Evolutionary conservation across 2,329 filamentous ascomycete species (phyloP), one percentile per base, ranked within the genome.

Genomic region (Cordyceps tenuipes): DNA sequence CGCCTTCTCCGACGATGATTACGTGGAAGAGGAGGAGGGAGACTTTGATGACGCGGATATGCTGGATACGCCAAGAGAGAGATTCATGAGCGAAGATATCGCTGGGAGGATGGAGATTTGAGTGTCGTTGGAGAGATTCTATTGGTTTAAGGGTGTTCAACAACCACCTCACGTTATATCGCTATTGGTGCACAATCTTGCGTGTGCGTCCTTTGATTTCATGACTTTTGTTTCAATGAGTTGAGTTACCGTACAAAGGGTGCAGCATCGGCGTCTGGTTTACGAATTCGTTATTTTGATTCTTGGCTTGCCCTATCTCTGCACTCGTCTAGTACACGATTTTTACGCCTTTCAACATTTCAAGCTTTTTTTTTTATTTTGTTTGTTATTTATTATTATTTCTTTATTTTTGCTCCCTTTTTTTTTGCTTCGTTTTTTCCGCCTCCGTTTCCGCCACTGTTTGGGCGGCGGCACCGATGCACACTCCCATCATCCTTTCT

Each of bases 41-140:
- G 69, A 77, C 12, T 75, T 78, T 51, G 72, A 73, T 17, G 75
- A 75, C 21, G 73, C 75, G 49, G 73, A 72, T 10, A 71, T 71
- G 58, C 65, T 71, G n/a, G 69, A 71, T n/a, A 74, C 72, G 60
- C 73, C 74, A 48, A 74, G 75, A 8, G 75, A 82, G 49, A 77
- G 83, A 46, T 79, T 80, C 34, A 78, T 85, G 70, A 86, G 83
- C 64, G 84, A 87, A 70, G 84, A 87, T 63, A 77, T 87, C 51
- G 83, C 82, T 34, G 78, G 78, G 4, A 76, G 77, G 21, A 86
- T 87, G 82, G 84, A 87, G 67, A 80, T 87, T 65, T 84, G 78
- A 71, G 64, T 13, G 53, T 3, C n/a, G 8, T 17, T 8, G 26
- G 3, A 23, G 4, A 9, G n/a, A 31, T 23, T 12, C 19, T 6